Percentiles rank a stretch among this genome's conserved stretches.
Evolutionary conservation across 108 stramenopile genomes (phyloP).

Genomic region (Conticribra guillardii): DNA sequence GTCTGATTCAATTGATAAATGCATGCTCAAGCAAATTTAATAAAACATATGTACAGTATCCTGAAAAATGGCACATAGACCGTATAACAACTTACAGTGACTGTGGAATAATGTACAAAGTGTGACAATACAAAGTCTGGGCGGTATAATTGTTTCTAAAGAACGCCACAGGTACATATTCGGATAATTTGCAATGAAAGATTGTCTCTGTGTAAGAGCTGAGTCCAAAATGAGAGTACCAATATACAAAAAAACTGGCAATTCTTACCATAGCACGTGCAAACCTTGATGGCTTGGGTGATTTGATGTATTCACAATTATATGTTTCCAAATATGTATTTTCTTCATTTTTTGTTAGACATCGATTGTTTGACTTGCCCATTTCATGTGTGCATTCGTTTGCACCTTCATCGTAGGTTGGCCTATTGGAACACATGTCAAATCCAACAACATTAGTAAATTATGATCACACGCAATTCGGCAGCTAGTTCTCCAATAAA

Average conservation of each 20-base stretch:
- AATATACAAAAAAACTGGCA: background rate
- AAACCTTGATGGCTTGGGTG: slow-evolving; percentile 71
- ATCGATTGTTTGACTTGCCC: slow-evolving; percentile 46
- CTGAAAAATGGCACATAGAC: background rate
- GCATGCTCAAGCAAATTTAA: background rate
- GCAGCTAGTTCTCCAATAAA: no score
- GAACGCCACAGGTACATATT: background rate
- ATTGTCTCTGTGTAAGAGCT: no score
- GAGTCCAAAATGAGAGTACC: no score
- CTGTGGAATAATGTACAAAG: slow-evolving; percentile 87
- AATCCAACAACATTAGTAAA: background rate
- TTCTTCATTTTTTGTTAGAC: slow-evolving; percentile 51
- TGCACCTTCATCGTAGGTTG: slow-evolving; percentile 48
- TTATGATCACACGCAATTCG: no score
- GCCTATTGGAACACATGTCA: slow-evolving; percentile 10
- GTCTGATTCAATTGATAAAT: slow-evolving; percentile 16
- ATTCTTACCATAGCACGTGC: slow-evolving; percentile 60
- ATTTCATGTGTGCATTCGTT: slow-evolving; percentile 51
- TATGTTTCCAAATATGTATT: slow-evolving; percentile 79
- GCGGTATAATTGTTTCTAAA: slow-evolving; percentile 78
- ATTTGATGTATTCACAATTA: slow-evolving; percentile 76
- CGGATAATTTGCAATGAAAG: no score
- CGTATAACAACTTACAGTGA: slow-evolving; percentile 56
- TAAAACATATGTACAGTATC: background rate
- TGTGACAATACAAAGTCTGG: slow-evolving; percentile 78